Evolutionary conservation across 352 stramenopile genomes (phyloP).

Genomic region (Peronospora farinosa): DNA sequence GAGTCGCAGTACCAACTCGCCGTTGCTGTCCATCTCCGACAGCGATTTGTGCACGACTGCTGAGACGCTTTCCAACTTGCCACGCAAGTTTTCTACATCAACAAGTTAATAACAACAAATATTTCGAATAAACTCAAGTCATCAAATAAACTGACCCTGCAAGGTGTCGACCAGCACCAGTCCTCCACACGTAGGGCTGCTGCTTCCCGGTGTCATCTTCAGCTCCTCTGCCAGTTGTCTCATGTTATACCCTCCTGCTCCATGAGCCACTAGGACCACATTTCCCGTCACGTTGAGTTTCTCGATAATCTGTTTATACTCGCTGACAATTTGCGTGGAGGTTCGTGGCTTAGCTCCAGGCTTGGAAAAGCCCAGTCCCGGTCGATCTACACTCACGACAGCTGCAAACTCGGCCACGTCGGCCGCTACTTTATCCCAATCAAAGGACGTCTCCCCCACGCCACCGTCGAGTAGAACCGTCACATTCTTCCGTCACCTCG

Average conservation of each 20-base stretch:
- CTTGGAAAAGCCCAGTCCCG: conserved; percentile 66
- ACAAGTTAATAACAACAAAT: conserved; percentile 1
- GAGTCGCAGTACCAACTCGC: conserved; percentile 46
- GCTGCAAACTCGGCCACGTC: conserved; percentile 45
- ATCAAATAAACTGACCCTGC: conserved; percentile 28
- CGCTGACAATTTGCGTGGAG: conserved; percentile 46
- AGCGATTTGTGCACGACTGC: conserved; percentile 47
- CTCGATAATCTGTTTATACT: conserved; percentile 59
- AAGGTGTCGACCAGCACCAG: conserved; percentile 70
- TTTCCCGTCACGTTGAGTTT: conserved; percentile 49
- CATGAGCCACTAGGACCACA: conserved; percentile 66
- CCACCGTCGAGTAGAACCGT: conserved; percentile 68
- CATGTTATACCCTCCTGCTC: conserved; percentile 80
- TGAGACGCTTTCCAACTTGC: conserved; percentile 59
- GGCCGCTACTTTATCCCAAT: conserved; percentile 70
- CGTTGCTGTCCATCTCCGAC: conserved; percentile 53
- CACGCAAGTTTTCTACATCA: conserved; percentile 47
- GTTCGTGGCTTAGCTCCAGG: conserved; percentile 41
- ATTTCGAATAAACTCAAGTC: not conserved
- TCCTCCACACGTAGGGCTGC: conserved; percentile 36
- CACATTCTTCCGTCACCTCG: conserved; percentile 40
- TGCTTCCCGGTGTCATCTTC: conserved; percentile 8
- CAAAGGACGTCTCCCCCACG: conserved; percentile 78
- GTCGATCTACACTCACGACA: conserved; percentile 63
- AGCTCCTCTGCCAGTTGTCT: conserved; percentile 49